Evolutionary conservation across 2,329 filamentous ascomycete species (phyloP).

Genomic region (Colletotrichum sp.): DNA sequence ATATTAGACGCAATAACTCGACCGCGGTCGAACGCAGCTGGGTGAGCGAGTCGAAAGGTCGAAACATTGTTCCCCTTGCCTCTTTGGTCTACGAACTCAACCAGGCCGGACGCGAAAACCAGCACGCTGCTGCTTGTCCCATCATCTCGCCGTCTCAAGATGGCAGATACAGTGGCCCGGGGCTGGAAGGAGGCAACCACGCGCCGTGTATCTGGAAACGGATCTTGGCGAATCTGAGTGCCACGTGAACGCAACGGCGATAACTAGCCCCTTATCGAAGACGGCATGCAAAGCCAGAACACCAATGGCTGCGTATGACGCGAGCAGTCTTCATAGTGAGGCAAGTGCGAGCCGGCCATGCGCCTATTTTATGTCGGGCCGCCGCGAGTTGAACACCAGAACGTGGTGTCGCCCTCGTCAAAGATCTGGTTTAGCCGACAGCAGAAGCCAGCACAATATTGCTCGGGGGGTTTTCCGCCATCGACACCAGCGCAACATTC

Average conservation of each 20-base stretch:
- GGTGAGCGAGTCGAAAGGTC: no score
- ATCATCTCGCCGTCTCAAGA: background rate
- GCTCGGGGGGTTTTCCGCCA: no score
- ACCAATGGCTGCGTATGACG: background rate
- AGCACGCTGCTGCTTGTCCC: no score
- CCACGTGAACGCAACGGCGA: no score
- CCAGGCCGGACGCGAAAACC: background rate
- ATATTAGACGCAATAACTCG: fast-evolving
- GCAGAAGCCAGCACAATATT: no score
- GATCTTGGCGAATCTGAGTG: background rate
- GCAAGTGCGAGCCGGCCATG: background rate
- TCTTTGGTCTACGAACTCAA: fast-evolving
- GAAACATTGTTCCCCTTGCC: no score
- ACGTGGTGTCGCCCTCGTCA: background rate
- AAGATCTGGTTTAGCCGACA: background rate
- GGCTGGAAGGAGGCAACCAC: background rate
- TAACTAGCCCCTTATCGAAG: no score
- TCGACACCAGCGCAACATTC: background rate
- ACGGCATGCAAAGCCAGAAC: background rate
- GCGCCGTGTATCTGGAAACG: background rate
- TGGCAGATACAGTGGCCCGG: background rate
- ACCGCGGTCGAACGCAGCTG: background rate
- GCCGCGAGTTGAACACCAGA: background rate
- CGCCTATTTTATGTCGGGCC: background rate
- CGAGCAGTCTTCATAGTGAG: background rate